Conservation (phyloP, 75 land plant species). For the Pinus taeda region DNA sequence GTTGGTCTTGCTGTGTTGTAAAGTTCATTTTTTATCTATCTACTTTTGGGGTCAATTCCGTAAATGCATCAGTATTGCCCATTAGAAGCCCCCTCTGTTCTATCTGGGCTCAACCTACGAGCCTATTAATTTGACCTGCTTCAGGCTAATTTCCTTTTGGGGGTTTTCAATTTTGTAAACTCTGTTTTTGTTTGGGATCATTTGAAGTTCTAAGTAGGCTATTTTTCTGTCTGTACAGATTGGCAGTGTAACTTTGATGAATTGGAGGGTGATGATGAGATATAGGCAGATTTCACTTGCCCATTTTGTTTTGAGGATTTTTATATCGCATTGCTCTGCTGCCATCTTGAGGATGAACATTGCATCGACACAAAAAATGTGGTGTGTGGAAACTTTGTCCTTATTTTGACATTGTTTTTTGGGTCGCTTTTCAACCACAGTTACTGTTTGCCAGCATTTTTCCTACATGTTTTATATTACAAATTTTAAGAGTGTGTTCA, state of each 20-base stretch:
- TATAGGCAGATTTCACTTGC: constrained; percentile 59
- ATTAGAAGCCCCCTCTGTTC: not conserved
- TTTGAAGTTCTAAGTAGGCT: not conserved
- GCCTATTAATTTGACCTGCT: not conserved
- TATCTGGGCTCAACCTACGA: not conserved
- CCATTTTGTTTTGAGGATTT: constrained; percentile 70
- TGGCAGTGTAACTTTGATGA: constrained; percentile 44
- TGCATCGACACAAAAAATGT: constrained; percentile 55
- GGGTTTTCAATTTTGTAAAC: not conserved
- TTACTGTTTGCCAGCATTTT: not conserved
- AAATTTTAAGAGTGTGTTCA: not conserved
- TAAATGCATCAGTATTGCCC: not conserved
- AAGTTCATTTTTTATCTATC: not conserved
- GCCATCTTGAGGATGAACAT: constrained; percentile 79
- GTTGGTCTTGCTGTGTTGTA: not conserved
- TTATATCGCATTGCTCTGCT: constrained; percentile 57
- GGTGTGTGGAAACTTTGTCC: constrained; percentile 25
- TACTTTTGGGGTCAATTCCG: not conserved
- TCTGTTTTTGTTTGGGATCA: not conserved
- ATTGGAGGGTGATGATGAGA: constrained; percentile 55
- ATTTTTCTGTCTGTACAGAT: constrained; percentile 27
- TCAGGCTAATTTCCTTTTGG: not conserved
- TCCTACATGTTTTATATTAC: not conserved
- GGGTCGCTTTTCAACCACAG: not conserved
- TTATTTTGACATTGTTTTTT: not conserved